These are phyloP conservation scores for Amphibolis antarctica DNA, from an alignment of 106 monocot genomes.

Conservation along the genomic window DNA sequence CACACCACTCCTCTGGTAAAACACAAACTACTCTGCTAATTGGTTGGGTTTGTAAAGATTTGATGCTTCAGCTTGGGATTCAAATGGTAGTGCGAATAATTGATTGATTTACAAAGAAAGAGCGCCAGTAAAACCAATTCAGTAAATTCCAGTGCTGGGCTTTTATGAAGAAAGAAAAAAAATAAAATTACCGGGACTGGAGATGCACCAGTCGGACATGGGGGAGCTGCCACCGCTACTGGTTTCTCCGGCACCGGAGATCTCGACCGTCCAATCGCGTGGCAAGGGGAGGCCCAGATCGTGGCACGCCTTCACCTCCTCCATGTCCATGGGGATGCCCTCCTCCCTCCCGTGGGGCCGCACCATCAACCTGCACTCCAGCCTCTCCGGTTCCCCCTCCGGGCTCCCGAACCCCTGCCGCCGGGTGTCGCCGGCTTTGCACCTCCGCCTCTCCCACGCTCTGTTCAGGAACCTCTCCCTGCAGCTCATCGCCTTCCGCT, in stretches of 20 bases:
- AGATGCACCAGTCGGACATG: constrained; percentile 10
- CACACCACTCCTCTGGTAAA: too few species aligned
- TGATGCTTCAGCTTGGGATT: too few species aligned
- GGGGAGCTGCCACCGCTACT: constrained; percentile 11
- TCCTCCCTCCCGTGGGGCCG: constrained; percentile 9
- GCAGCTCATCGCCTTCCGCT: not conserved
- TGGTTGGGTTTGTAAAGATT: too few species aligned
- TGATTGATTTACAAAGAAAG: too few species aligned
- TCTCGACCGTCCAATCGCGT: constrained; percentile 34
- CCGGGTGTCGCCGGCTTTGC: not conserved
- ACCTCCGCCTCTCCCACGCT: constrained; percentile 9
- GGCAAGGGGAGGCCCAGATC: constrained; percentile 32
- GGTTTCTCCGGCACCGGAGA: constrained; percentile 5
- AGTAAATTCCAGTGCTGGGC: too few species aligned
- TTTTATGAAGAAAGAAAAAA: too few species aligned
- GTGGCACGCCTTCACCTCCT: constrained; percentile 31
- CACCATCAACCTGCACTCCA: constrained; percentile 7
- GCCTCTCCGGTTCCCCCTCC: not conserved
- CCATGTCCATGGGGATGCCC: constrained; percentile 27
- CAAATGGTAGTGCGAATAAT: too few species aligned
- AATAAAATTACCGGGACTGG: constrained; percentile 16
- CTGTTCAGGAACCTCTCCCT: not conserved
- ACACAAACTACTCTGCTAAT: too few species aligned
- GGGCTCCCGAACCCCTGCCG: not conserved
- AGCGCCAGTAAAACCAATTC: too few species aligned